Percentiles rank a stretch among this genome's conserved stretches.
phyloP scores from a whole-genome alignment of 192 early-diverging fungal species.

The Entomortierella lignicola region DNA sequence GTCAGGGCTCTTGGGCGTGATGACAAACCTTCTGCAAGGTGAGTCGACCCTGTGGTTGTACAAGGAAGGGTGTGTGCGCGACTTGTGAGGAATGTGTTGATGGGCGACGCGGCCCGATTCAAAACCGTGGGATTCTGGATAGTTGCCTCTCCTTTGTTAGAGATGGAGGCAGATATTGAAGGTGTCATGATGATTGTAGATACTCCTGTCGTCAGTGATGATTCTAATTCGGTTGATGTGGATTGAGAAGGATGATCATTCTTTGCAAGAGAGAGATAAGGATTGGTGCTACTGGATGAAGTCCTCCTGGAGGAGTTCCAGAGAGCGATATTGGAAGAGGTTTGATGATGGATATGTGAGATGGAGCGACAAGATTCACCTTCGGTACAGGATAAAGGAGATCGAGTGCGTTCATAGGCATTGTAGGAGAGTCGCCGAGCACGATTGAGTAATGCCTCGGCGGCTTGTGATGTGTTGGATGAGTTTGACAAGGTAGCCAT shows the following conservation, averaged over 20 bases:
- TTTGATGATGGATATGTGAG: slow-evolving; percentile 5
- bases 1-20: slow-evolving; percentile 25
- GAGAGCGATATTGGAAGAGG: slow-evolving; percentile 4
- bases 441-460: slow-evolving; percentile 33
- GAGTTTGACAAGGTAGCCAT: slow-evolving; percentile 16
- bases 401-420: slow-evolving; percentile 27
- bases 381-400: slow-evolving; percentile 24
- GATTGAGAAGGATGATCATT: neutral
- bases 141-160: neutral
- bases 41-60: slow-evolving; percentile 11
- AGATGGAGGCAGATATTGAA: neutral
- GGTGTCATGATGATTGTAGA: slow-evolving; percentile 1
- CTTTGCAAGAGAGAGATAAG: neutral
- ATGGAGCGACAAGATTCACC: slow-evolving; percentile 9
- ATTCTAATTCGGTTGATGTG: neutral
- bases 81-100: slow-evolving; percentile 12
- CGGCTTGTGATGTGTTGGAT: slow-evolving; percentile 19
- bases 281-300: neutral
- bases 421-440: slow-evolving; percentile 43
- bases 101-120: neutral
- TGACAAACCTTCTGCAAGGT: neutral
- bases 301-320: neutral
- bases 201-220: neutral
- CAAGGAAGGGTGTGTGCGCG: slow-evolving; percentile 22
- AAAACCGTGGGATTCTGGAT: neutral